Evolutionary conservation across 345 rosid species (phyloP), one percentile per base, ranked within the genome.

Genomic region (Brassica carinata): DNA sequence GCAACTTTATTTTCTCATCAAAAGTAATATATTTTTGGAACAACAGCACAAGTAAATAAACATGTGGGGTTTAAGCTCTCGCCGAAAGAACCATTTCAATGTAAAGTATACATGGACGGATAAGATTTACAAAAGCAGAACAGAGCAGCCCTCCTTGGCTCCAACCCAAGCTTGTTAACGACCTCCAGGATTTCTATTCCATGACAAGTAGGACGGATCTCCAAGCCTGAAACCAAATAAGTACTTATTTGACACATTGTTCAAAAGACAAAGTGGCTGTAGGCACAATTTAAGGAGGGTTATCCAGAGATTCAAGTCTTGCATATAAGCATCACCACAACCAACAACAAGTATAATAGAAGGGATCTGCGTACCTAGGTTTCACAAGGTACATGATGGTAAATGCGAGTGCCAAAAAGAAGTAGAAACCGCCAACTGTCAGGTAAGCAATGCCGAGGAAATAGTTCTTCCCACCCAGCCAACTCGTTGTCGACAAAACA

Each of bases 381-480:
- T 92, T 94, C 79, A 92, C 80, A 30, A 96, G 92, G 81, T 96
- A 96, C 68, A 94, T 87, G 11, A 90, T 67, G n/a, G 94, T 87
- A 89, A 94, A 96, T 72, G 90, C 87, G 64, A 93, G 61, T 27
- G 99, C 92, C 91, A 94, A 73, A 75, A 92, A 88, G 81, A 96
- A 90, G 88, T 98, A 92, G 67, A 96, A 34, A 40, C 94, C 94
- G 1, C 99, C 99, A 72, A 96, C 93, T 6, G 95, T 87, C 67
- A 96, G 89, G 84, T 96, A 96, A 61, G 97, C 98, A 61, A 96
- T 92, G 86, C 99, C 99, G 8, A 96, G 94, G 83, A 96, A 96
- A 86, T 94, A 94, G 6, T 94, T 96, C 88, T 89, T 91, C 80
- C 99, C 98, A 79, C 99, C 99, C 65, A 96, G 98, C 97, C 98